These are phyloP conservation scores for Pleurotus tuoliensis DNA, from an alignment of 768 basidiomycete species.

Conservation along the genomic window DNA sequence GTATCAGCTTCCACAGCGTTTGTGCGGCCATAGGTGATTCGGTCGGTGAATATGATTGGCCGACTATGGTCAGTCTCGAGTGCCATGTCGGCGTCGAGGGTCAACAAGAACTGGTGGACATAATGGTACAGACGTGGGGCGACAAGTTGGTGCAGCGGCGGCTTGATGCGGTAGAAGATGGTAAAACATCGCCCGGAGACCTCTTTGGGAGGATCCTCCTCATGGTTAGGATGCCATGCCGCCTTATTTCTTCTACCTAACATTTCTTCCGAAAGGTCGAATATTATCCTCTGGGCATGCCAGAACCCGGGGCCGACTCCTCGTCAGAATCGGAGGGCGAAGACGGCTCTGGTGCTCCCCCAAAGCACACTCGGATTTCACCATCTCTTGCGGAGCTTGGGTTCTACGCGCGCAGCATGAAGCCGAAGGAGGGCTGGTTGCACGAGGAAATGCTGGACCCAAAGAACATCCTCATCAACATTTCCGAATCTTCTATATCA, in stretches of 20 bases:
- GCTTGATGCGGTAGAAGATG: constrained; percentile 33
- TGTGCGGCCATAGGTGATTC: constrained; percentile 47
- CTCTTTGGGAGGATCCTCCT: constrained; percentile 52
- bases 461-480: constrained; percentile 55
- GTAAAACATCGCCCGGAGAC: constrained; percentile 37
- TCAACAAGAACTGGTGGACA: constrained; percentile 49
- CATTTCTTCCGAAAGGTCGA: constrained; percentile 36
- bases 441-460: constrained; percentile 25
- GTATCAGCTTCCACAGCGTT: constrained; percentile 47
- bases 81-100: constrained; percentile 52
- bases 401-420: constrained; percentile 60
- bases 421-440: constrained; percentile 52
- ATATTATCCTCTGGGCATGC: constrained; percentile 40
- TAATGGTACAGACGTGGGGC: constrained; percentile 50
- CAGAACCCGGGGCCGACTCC: constrained; percentile 17
- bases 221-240: constrained; percentile 38
- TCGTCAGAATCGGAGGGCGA: constrained; percentile 25
- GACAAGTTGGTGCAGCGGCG: constrained; percentile 41
- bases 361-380: constrained; percentile 31
- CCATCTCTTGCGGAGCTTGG: constrained; percentile 52
- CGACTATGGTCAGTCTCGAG: constrained; percentile 57
- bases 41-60: constrained; percentile 43
- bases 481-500: constrained; percentile 47
- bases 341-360: constrained; percentile 14
- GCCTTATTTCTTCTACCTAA: too few relatives aligned